Evolutionary conservation across 2,329 filamentous ascomycete genomes (phyloP).

Genomic region (Furcasterigmium furcatum): DNA sequence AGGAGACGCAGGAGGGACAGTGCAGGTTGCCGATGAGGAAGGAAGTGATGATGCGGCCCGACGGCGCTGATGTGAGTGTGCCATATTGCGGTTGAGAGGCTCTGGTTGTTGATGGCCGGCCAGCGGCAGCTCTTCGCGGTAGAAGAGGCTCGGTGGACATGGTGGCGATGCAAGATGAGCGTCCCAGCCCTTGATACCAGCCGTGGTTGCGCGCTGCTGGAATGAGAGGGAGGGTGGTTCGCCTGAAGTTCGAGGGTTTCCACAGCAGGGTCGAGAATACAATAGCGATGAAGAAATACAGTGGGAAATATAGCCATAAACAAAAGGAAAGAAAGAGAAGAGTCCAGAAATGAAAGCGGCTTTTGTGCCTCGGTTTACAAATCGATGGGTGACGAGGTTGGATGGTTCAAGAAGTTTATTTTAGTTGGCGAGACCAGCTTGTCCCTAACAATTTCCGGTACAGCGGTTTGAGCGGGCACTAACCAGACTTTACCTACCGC

Average conservation of each 20-base stretch:
- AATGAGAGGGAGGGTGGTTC: background rate
- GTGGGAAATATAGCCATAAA: background rate
- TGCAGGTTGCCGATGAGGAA: conserved; percentile 73
- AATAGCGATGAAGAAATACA: background rate
- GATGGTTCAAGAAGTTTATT: background rate
- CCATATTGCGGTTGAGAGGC: background rate
- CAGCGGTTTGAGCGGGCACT: background rate
- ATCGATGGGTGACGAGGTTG: background rate
- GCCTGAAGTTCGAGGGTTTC: background rate
- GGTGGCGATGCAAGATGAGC: background rate
- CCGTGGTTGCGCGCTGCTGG: no score
- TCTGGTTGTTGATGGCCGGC: background rate
- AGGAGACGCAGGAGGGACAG: conserved; percentile 69
- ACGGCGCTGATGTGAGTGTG: background rate
- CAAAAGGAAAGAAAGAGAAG: background rate
- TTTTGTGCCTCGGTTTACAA: background rate
- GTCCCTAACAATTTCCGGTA: background rate
- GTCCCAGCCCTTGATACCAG: no score
- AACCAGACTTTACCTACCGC: background rate
- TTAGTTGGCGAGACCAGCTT: no score
- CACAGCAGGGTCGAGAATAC: background rate
- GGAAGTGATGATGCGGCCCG: conserved; percentile 44
- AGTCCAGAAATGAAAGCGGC: background rate
- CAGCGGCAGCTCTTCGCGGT: background rate
- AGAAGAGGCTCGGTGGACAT: background rate